Base-by-base conservation (phyloP, 2,329 filamentous ascomycete species). In the Xylaria sp. region DNA sequence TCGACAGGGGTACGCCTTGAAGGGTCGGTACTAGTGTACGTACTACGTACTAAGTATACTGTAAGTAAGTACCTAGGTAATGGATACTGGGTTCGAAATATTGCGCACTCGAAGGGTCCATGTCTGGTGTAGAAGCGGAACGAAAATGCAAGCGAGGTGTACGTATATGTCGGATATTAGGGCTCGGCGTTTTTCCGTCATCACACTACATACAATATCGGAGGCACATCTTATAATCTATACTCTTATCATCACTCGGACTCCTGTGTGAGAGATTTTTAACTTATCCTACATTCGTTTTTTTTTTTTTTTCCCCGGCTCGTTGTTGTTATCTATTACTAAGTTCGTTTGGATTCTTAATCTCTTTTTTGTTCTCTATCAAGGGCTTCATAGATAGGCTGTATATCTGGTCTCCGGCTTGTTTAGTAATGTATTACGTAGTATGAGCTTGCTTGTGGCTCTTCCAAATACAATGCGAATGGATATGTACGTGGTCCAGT, bases 401-500 rank as follows among this genome's bases (percentile, higher is more conserved):
- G 37, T 44, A 27, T 44, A 40, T 37, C 25, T 44, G 35, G 13
- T 40, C 8, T 8, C 29, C 18, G 35, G n/a, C 18, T 35, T 18
- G 16, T 61, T 35, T 51, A 35, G 25, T 53, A n/a, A 29, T 32
- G n/a, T 32, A n/a, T n/a, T n/a, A n/a, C n/a, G n/a, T n/a, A n/a
- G n/a, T n/a, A 53, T 63, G 44, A 62, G 62, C 55, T 47, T 44
- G 55, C 35, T 37, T 44, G 44, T 40, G 48, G 44, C 59, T 60
- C 44, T 68, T 68, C 63, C 47, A 63, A 37, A 54, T 60, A 59
- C 13, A 50, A 47, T 42, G 29, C 48, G n/a, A 37, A 44, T 37
- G 25, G 47, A 62, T 50, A 47, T 29, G 54, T 62, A 66, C 58
- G 59, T 69, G 63, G 50, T 60, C 66, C 60, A 63, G 54, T 57